Base-by-base conservation (phyloP, 495 filamentous ascomycete genomes). In the Immersiella caudata region DNA sequence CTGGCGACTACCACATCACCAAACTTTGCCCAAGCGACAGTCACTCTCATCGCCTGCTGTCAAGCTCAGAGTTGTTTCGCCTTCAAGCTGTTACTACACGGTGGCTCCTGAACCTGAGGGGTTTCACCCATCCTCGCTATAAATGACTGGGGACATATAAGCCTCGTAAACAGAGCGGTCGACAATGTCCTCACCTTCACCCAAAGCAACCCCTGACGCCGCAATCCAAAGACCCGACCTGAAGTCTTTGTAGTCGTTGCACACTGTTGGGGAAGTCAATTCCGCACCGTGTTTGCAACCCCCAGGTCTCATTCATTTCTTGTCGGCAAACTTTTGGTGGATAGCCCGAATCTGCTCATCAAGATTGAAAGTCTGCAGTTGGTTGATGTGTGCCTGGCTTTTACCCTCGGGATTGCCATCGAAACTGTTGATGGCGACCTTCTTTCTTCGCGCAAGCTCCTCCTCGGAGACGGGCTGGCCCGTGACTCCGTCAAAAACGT, bases 401-500 rank as follows among this genome's bases (percentile, higher is more conserved):
- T 87, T 86, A 67, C 82, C 84, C 26, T 85, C 85, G 20, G 87
- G 83, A 66, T 86, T 84, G 33, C 81, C 80, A 67, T 93, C 91
- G 81, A 90, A 86, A 74, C 87, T 88, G 60, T 83, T 84, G 49
- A 83, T 76, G 8, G 88, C 89, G 9, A 86, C 86, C 71, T 87
- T 89, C 82, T 95, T 96, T 72, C 91, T 84, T 66, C 93, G 80
- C 46, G 86, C 88, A 68, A 85, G 82, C 79, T 96, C 93, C 71
- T 96, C 93, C 58, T 90, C 89, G 0, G 85, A 79, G 35, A 92
- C 78, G 20, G 86, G 79, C 72, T 89, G 82, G 1, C 91, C 90
- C 0, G 89, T 88, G 22, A 85, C 83, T 4, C 84, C 83, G 71
- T 99, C 94, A 75, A 97, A 97, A n/a, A 97, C 84, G 75, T 99